Evolutionary conservation across 2,329 filamentous ascomycete species (phyloP).

Genomic region (Pestalotiopsis sp.): DNA sequence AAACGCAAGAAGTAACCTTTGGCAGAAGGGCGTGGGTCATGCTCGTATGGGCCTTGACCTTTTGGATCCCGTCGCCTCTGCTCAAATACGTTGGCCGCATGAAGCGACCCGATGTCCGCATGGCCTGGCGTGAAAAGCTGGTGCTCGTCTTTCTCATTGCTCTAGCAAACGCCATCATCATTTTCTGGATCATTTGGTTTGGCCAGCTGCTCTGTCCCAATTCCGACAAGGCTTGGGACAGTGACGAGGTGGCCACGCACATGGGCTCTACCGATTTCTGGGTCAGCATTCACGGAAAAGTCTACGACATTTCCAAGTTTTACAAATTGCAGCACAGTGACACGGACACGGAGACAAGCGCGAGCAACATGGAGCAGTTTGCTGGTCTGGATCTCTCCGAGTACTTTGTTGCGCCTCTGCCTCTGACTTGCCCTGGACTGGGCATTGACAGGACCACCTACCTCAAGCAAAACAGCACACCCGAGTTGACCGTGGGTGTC

Average conservation of each 20-base stretch:
- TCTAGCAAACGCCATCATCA: conserved; percentile 76
- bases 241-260: conserved; percentile 70
- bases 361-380: conserved; percentile 72
- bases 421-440: conserved; percentile 72
- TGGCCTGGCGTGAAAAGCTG: conserved; percentile 97
- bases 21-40: conserved; percentile 78
- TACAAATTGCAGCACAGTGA: conserved; percentile 87
- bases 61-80: conserved; percentile 88
- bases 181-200: conserved; percentile 93
- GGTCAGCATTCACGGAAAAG: conserved; percentile 83
- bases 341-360: conserved; percentile 60
- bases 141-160: conserved; percentile 80
- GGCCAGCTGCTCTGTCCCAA: conserved; percentile 87
- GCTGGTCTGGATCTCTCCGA: conserved; percentile 77
- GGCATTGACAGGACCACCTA: conserved; percentile 59
- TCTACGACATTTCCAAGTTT: conserved; percentile 92
- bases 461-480: conserved; percentile 68
- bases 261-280: conserved; percentile 77
- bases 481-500: conserved; percentile 54
- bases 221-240: conserved; percentile 84
- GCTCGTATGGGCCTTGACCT: conserved; percentile 85
- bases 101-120: conserved; percentile 94
- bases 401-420: conserved; percentile 85
- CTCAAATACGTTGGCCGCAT: conserved; percentile 86
- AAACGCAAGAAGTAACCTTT: conserved; percentile 65